phyloP scores from a whole-genome alignment of 75 land plant genomes.

The Larix kaempferi region DNA sequence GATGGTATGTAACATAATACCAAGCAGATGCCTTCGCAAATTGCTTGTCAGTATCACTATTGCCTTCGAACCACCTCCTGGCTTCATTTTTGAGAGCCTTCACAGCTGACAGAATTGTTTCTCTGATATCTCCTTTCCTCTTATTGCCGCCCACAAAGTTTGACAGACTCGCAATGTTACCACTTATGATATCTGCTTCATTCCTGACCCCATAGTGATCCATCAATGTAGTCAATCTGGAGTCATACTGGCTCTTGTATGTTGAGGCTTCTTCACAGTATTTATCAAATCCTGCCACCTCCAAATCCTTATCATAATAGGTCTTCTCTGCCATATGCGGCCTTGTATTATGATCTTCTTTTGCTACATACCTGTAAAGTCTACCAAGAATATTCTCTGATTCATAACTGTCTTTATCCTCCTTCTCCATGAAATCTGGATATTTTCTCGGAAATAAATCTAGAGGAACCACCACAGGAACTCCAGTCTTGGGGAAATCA shows the following conservation, averaged over 20 bases:
- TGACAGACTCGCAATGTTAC: conserved; percentile 45
- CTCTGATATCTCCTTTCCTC: conserved; percentile 49
- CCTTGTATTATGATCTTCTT: conserved; percentile 34
- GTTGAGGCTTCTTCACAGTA: conserved; percentile 52
- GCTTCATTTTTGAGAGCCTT: conserved; percentile 66
- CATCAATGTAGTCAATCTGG: conserved; percentile 66
- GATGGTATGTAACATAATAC: conserved; percentile 95
- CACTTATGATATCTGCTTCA: conserved; percentile 80
- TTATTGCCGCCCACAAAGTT: conserved; percentile 19
- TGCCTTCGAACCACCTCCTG: conserved; percentile 60
- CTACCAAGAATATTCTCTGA: conserved; percentile 77
- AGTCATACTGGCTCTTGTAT: conserved; percentile 62
- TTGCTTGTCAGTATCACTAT: conserved; percentile 17
- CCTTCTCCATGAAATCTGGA: conserved; percentile 97
- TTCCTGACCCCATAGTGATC: conserved; percentile 68
- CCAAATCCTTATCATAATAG: conserved; percentile 66
- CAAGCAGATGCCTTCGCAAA: conserved; percentile 89
- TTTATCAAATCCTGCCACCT: conserved; percentile 61
- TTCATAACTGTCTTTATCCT: conserved; percentile 53
- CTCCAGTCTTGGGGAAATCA: conserved; percentile 95
- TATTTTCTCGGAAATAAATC: conserved; percentile 53
- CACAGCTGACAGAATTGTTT: conserved; percentile 54
- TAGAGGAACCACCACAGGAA: conserved; percentile 72
- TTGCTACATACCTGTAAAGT: conserved; percentile 70
- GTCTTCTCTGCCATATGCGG: too few relatives aligned